A percentile compares a stretch with the other conserved stretches of the same genome.
These are phyloP conservation scores for Pilatotrama ljubarskyi DNA, from an alignment of 768 basidiomycete species.

Conservation along the genomic window DNA sequence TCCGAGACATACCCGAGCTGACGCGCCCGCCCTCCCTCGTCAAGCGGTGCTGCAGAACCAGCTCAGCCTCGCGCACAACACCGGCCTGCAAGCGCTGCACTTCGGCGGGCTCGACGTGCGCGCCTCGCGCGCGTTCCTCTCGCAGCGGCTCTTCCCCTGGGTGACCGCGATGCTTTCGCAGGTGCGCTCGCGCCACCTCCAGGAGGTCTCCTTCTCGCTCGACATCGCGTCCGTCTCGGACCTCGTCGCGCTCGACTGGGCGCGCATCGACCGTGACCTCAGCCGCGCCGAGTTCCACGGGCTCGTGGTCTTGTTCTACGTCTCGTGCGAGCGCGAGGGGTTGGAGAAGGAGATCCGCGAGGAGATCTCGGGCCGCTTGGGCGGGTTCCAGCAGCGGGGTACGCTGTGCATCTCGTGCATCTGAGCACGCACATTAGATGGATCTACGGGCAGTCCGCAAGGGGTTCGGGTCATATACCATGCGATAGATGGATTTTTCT, in stretches of 20 bases:
- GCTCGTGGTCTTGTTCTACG: conserved; percentile 27
- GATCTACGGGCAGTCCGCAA: no score
- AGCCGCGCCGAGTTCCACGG: conserved; percentile 25
- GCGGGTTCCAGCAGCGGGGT: conserved; percentile 26
- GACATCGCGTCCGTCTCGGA: conserved; percentile 25
- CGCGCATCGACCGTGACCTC: conserved; percentile 28
- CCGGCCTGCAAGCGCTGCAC: conserved; percentile 27
- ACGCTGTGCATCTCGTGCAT: conserved; percentile 27
- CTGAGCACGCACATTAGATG: neutral
- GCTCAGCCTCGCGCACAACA: conserved; percentile 30
- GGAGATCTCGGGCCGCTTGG: conserved; percentile 19
- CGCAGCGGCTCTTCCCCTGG: conserved; percentile 29
- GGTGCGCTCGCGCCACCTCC: conserved; percentile 21
- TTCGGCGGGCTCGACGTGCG: conserved; percentile 30
- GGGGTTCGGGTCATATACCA: no score
- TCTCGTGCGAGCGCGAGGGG: conserved; percentile 21
- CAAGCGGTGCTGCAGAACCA: conserved; percentile 29
- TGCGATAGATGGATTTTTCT: no score
- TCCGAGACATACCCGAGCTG: no score
- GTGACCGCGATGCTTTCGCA: conserved; percentile 28
- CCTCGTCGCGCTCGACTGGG: conserved; percentile 29
- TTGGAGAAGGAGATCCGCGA: conserved; percentile 19
- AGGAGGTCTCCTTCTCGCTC: conserved; percentile 29
- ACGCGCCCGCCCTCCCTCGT: neutral
- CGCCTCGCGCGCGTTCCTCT: conserved; percentile 26